Evolutionary conservation across 257 asterid genomes (phyloP).

Genomic region (Solanum dulcamara): DNA sequence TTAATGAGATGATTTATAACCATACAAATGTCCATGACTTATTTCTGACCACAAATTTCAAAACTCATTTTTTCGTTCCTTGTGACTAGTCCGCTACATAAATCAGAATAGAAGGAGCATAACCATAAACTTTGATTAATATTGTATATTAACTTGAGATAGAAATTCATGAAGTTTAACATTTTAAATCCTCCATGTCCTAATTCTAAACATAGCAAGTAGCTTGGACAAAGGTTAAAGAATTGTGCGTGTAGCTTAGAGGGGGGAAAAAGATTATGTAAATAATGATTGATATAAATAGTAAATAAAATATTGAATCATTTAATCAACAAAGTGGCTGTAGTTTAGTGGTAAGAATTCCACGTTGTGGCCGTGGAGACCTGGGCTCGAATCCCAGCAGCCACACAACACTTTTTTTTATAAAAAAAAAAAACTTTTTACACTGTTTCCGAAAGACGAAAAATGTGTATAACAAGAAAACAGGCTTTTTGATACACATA

Average conservation of each 20-base stretch:
- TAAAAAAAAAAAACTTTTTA: too few species aligned
- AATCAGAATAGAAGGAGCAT: neutral
- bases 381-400: constrained; percentile 99
- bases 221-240: too few species aligned
- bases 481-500: too few species aligned
- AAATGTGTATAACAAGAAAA: too few species aligned
- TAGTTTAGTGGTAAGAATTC: constrained; percentile 98
- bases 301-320: too few species aligned
- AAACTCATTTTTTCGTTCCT: neutral
- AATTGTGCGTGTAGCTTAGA: neutral
- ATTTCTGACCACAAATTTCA: neutral
- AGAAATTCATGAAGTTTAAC: too few species aligned
- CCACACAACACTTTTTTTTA: constrained; percentile 28
- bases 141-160: too few species aligned
- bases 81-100: neutral
- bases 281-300: too few species aligned
- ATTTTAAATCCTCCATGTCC: too few species aligned
- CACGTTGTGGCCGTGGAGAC: constrained; percentile 99
- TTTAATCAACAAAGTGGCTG: constrained; percentile 28
- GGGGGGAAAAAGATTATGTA: neutral
- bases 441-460: too few species aligned
- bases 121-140: too few species aligned
- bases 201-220: too few species aligned
- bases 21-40: neutral
- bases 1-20: neutral